phyloP scores from a whole-genome alignment of 2,329 filamentous ascomycete species.

The Tolypocladium nubicola region DNA sequence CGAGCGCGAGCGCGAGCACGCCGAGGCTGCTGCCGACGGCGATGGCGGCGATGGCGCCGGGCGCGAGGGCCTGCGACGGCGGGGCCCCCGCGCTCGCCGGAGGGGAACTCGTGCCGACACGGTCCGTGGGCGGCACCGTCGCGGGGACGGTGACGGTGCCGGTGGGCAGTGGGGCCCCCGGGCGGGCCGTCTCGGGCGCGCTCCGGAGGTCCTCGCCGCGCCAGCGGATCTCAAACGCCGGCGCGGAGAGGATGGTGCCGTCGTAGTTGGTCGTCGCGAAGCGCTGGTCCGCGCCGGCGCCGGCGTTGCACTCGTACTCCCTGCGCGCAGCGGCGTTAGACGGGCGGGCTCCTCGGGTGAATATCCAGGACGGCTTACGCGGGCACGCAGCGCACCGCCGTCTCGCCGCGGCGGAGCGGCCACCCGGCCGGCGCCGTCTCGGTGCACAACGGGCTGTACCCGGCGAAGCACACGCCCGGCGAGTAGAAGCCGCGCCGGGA shows the following conservation, averaged over 20 bases:
- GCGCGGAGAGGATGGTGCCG: slow-evolving; percentile 12
- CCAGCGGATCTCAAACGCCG: slow-evolving; percentile 20
- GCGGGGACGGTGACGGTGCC: neutral
- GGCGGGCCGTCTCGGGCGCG: neutral
- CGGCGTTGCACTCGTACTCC: slow-evolving; percentile 11
- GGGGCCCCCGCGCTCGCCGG: too few relatives aligned
- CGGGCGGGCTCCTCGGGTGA: too few relatives aligned
- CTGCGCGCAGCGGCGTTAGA: neutral
- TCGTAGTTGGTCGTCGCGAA: slow-evolving; percentile 11
- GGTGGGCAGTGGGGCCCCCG: neutral
- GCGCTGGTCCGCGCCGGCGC: slow-evolving; percentile 8
- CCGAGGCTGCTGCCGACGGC: too few relatives aligned
- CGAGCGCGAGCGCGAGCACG: too few relatives aligned
- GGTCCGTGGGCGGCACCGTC: too few relatives aligned
- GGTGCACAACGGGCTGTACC: slow-evolving; percentile 15
- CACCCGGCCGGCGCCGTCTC: slow-evolving; percentile 11
- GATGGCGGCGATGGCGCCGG: too few relatives aligned
- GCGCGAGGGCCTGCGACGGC: too few relatives aligned
- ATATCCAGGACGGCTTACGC: too few relatives aligned
- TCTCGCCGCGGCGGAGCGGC: slow-evolving; percentile 13
- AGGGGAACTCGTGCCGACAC: too few relatives aligned
- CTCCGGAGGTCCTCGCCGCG: slow-evolving; percentile 8
- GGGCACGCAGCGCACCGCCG: slow-evolving; percentile 16
- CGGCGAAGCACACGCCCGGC: slow-evolving; percentile 17
- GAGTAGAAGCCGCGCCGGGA: slow-evolving; percentile 16